Conservation (phyloP, 2,329 filamentous ascomycete species). For the Colletotrichum sp. region DNA sequence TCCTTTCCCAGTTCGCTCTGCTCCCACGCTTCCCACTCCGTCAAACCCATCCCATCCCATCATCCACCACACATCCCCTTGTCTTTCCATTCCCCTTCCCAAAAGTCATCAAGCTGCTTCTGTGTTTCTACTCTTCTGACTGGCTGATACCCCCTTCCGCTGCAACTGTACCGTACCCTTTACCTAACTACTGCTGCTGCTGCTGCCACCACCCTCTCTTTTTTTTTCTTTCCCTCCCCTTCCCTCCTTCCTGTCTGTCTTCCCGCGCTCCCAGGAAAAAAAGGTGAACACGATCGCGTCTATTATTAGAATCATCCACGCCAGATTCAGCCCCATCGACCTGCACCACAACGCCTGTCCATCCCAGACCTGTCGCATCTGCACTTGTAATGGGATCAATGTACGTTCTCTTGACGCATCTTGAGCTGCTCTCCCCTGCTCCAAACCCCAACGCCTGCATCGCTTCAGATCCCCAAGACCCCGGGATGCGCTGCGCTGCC, state of each 20-base stretch:
- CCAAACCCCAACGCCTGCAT: background rate
- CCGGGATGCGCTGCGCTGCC: constrained; percentile 12
- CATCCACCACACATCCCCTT: background rate
- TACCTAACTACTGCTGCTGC: background rate
- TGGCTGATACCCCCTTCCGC: background rate
- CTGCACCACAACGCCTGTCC: constrained; percentile 38
- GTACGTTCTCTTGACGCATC: constrained; percentile 22
- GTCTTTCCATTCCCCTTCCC: background rate
- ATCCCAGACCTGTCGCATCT: constrained; percentile 25
- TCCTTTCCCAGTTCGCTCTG: background rate
- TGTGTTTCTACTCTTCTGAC: background rate
- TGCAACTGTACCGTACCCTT: background rate
- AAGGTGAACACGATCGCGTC: constrained; percentile 49
- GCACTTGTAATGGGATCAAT: constrained; percentile 24
- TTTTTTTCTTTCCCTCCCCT: constrained; percentile 22
- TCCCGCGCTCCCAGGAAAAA: constrained; percentile 23
- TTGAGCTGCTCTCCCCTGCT: constrained; percentile 11
- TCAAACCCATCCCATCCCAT: background rate
- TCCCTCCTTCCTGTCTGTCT: constrained; percentile 27
- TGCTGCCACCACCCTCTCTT: constrained; percentile 10
- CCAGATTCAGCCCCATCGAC: constrained; percentile 56
- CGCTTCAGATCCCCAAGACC: constrained; percentile 1
- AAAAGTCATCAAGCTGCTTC: background rate
- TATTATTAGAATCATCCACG: constrained; percentile 59
- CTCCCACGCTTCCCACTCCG: background rate